These are phyloP conservation scores for Pelargonium myrrhifolium DNA, from an alignment of 441 rosid genomes.

Conservation along the genomic window DNA sequence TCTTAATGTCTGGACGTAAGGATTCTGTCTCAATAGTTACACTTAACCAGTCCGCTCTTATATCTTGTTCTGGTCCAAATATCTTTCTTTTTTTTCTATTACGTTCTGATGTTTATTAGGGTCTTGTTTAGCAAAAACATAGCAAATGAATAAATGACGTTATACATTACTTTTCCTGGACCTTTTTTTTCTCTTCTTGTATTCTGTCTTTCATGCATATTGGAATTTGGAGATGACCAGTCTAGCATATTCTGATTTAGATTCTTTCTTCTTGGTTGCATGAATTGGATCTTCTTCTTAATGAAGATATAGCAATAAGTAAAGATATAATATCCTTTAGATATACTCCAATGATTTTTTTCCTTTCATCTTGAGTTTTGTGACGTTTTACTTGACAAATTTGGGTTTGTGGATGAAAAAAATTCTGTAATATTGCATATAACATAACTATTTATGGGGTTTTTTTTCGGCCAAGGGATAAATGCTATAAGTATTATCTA, in stretches of 20 bases:
- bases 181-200: not conserved
- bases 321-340: too few species aligned
- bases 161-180: not conserved
- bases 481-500: too few species aligned
- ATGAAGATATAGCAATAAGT: not conserved
- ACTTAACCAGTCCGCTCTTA: not conserved
- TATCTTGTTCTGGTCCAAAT: not conserved
- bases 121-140: not conserved
- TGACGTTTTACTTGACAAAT: too few species aligned
- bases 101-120: not conserved
- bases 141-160: not conserved
- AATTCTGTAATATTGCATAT: too few species aligned
- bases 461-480: too few species aligned
- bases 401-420: too few species aligned
- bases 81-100: not conserved
- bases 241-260: not conserved
- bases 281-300: not conserved
- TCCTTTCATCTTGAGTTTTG: too few species aligned
- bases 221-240: not conserved
- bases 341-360: too few species aligned
- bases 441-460: too few species aligned
- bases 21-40: not conserved
- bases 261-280: not conserved
- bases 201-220: not conserved
- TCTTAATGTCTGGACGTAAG: slow-evolving; percentile 49